Percentiles rank a stretch among this genome's conserved stretches.
These are phyloP conservation scores for Phytophthora litchii DNA, from an alignment of 352 stramenopile species.

Conservation along the genomic window DNA sequence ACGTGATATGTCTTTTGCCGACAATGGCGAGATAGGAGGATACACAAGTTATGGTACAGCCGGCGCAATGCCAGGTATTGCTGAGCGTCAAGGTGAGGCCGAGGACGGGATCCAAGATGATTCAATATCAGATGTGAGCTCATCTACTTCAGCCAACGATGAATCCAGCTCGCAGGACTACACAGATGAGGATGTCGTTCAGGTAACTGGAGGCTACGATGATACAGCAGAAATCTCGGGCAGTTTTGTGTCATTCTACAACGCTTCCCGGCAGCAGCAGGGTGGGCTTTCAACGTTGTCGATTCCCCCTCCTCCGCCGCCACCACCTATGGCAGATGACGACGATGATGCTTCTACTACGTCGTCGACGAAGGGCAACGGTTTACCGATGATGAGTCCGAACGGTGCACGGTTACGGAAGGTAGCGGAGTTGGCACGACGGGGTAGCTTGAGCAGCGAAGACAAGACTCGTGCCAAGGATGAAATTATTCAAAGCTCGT, in stretches of 20 bases:
- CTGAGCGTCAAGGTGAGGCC: slow-evolving; percentile 57
- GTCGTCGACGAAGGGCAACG: slow-evolving; percentile 53
- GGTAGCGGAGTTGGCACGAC: slow-evolving; percentile 76
- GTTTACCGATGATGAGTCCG: slow-evolving; percentile 85
- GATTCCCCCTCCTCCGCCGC: slow-evolving; percentile 66
- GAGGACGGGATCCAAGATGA: slow-evolving; percentile 53
- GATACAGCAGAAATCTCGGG: slow-evolving; percentile 62
- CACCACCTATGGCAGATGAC: slow-evolving; percentile 72
- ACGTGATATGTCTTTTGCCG: slow-evolving; percentile 63
- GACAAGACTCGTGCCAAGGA: slow-evolving; percentile 87
- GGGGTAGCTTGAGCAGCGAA: slow-evolving; percentile 79
- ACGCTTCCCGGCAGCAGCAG: slow-evolving; percentile 46
- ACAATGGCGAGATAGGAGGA: slow-evolving; percentile 48
- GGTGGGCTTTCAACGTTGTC: slow-evolving; percentile 55
- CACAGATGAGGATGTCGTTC: slow-evolving; percentile 68
- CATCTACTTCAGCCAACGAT: slow-evolving; percentile 58
- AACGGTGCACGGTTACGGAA: slow-evolving; percentile 79
- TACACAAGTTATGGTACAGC: slow-evolving; percentile 65
- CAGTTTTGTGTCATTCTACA: slow-evolving; percentile 85
- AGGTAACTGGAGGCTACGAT: slow-evolving; percentile 67
- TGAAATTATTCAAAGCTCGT: slow-evolving; percentile 89
- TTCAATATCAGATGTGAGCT: slow-evolving; percentile 54
- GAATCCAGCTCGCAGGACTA: slow-evolving; percentile 69
- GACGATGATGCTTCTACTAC: slow-evolving; percentile 66
- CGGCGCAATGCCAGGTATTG: slow-evolving; percentile 73